phyloP scores from a whole-genome alignment of 768 basidiomycete species.

The Mrakia gelida region DNA sequence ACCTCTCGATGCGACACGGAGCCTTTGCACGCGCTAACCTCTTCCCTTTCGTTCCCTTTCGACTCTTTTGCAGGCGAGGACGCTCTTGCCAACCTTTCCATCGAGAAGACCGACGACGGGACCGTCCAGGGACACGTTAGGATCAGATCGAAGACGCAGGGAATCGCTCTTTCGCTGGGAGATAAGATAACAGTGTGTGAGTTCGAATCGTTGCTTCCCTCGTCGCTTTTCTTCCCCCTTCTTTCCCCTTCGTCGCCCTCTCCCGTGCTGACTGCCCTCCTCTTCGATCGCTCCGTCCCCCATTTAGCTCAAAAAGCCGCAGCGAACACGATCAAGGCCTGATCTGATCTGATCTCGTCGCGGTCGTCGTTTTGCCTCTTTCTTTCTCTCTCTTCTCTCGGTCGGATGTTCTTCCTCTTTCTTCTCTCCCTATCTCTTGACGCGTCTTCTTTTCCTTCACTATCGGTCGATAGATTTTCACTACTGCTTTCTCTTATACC shows the following conservation, averaged over 20 bases:
- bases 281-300: no score
- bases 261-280: no score
- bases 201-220: no score
- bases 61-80: conserved; percentile 68
- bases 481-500: not conserved
- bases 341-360: not conserved
- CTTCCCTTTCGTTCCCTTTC: conserved; percentile 12
- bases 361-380: no score
- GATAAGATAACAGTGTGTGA: conserved; percentile 47
- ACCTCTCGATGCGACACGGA: no score
- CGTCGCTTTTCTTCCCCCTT: not conserved
- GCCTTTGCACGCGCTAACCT: not conserved
- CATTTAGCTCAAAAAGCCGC: conserved; percentile 6
- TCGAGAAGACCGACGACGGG: conserved; percentile 79
- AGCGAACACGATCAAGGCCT: conserved; percentile 5
- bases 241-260: conserved; percentile 31
- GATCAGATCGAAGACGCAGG: conserved; percentile 95
- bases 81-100: conserved; percentile 87
- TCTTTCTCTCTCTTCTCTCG: not conserved
- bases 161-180: conserved; percentile 90
- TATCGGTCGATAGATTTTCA: no score
- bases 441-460: no score
- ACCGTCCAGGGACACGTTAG: conserved; percentile 87
- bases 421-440: no score
- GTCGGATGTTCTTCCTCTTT: no score